Evolutionary conservation across 352 stramenopile species (phyloP), one percentile per base, ranked within the genome.

Genomic region (Poterioochromonas sp.): DNA sequence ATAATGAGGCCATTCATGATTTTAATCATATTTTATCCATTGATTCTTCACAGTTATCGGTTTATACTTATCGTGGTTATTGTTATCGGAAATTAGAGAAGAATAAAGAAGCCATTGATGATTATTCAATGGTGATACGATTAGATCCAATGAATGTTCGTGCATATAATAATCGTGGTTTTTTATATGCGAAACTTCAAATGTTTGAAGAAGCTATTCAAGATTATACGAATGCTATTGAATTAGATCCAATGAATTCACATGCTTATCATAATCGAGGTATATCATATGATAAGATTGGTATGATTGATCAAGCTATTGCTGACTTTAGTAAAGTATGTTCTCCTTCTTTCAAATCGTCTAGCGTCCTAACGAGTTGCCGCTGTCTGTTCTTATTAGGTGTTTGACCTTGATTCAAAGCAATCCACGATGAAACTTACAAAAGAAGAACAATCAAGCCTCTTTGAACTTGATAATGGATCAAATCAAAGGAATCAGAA

Each of bases 241-340:
- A 83, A 15, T 81, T 92, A 73, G 88, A 93, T 78, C 86, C 88
- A 11, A 64, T 74, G 58, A 94, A 89, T 79, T 82, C 87, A 49
- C 86, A 92, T 39, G 91, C 91, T 77, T 89, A 87, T 76, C 87
- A 93, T 82, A 94, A 93, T 80, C 87, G 89, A 15, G 89, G 88
- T 47, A 92, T 86, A 0, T 82, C 90, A 26, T 80, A 89, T 20
- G 88, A 91, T 54, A 90, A 90, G 54, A 68, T 93, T 18, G 87
- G 86, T 37, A 81, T 83, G 2, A 92, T 94, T 79, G 86, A 92
- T 68, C 79, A 79, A 0, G 88, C 88, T 11, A 89, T 94, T 69
- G 82, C 80, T 1, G 88, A 94, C 82, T 94, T 78, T 43, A 49
- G 5, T 29, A 76, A 58, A 22, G 68, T 47, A 58, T 40, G 18